Evolutionary conservation across 768 basidiomycete species (phyloP).

Genomic region (Gloeophyllum trabeum): DNA sequence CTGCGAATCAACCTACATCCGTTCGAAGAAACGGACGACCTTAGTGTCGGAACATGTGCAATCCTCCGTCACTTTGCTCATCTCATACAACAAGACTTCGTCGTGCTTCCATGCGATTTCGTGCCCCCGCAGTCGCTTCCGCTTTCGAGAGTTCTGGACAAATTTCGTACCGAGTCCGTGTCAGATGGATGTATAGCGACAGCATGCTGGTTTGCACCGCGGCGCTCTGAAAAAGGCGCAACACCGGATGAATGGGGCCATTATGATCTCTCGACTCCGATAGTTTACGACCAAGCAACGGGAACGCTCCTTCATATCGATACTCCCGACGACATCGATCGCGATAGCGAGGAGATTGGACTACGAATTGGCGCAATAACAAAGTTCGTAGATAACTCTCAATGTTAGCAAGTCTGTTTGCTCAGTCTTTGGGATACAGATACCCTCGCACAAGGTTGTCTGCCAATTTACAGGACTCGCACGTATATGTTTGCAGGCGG

Average conservation of each 20-base stretch:
- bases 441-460: constrained; percentile 66
- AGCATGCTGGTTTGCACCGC: constrained; percentile 49
- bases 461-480: constrained; percentile 66
- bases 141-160: constrained; percentile 62
- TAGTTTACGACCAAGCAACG: constrained; percentile 58
- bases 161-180: constrained; percentile 65
- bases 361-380: constrained; percentile 64
- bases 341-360: constrained; percentile 59
- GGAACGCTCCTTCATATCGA: constrained; percentile 67
- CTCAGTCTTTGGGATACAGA: constrained; percentile 27
- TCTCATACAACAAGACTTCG: constrained; percentile 76
- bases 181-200: constrained; percentile 55
- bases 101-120: constrained; percentile 87
- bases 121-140: constrained; percentile 68
- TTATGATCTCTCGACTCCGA: constrained; percentile 31
- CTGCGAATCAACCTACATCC: constrained; percentile 71
- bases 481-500: constrained; percentile 81
- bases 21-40: constrained; percentile 62
- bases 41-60: constrained; percentile 58
- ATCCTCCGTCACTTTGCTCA: constrained; percentile 68
- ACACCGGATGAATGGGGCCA: constrained; percentile 59
- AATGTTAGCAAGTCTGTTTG: constrained; percentile 4
- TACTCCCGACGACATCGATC: constrained; percentile 55
- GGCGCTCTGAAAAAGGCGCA: constrained; percentile 39
- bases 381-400: too few relatives aligned